Evolutionary conservation across 768 basidiomycete species (phyloP), one percentile per base, ranked within the genome.

Genomic region (Serendipita vermifera): DNA sequence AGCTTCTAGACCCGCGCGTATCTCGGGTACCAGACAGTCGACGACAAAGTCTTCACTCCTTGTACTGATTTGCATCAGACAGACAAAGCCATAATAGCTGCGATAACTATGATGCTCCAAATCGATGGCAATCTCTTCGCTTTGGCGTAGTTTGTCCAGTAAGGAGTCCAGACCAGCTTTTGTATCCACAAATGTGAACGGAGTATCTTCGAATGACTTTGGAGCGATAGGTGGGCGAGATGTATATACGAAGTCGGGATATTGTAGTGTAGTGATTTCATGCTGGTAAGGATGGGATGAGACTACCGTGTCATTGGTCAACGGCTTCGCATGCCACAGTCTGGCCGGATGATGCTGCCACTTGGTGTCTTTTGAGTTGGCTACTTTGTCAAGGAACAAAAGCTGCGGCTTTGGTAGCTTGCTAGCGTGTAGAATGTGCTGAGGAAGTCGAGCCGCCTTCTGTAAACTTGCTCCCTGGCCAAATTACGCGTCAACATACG

Each of bases 61-160:
- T 6, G 87, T 90, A 62, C 86, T 87, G 58, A 93, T 77, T 67
- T 94, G 91, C 82, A 97, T 94, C 56, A 99, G 71, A 64, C 92
- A 96, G 24, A 96, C 75, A 63, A 97, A 90, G 2, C 96, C 94
- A 9, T 69, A 67, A 66, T 85, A 97, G 3, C 84, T 81, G 33
- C 92, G 77, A 62, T 85, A 87, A 59, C 79, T 84, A 73, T 98
- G 92, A 65, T 97, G 87, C 69, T 99, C 94, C 27, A 99, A 72
- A 69, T 99, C 96, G 24, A 99, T 76, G 0, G 96, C 94, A 55
- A 98, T 81, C 67, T 94, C 92, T 24, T 69, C 70, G n/a, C 74
- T 76, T 3, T 66, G 64, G 26, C 77, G 76, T n/a, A 98, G 75
- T 57, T 77, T 75, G 11, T 74, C 75, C 3, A 93, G 72, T 78